Percentiles rank a stretch among this genome's conserved stretches.
These are phyloP conservation scores for Pisolithus sp. DNA, from an alignment of 768 basidiomycete genomes.

Conservation along the genomic window DNA sequence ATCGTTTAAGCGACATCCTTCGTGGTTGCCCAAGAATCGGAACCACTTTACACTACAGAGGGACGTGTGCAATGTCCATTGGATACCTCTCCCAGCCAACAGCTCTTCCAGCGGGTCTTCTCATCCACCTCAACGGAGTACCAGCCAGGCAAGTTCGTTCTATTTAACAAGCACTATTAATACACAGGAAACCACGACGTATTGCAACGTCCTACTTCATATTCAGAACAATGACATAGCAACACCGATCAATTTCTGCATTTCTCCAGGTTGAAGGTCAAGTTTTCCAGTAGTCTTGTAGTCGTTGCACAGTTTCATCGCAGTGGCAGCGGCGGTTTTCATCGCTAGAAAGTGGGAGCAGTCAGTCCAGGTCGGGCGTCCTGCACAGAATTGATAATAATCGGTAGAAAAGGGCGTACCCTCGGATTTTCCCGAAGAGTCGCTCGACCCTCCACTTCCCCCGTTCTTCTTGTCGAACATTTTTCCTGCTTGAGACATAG, in stretches of 20 bases:
- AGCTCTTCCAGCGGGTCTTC: too few relatives aligned
- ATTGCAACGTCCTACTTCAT: neutral
- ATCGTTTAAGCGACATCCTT: too few relatives aligned
- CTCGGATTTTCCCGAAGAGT: slow-evolving; percentile 21
- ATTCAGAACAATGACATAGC: slow-evolving; percentile 21
- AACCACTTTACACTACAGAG: too few relatives aligned
- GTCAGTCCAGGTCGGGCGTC: neutral
- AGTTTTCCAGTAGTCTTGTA: slow-evolving; percentile 20
- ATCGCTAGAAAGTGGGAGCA: slow-evolving; percentile 16
- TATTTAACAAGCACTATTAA: too few relatives aligned
- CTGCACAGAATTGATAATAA: neutral
- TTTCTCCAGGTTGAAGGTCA: slow-evolving; percentile 23
- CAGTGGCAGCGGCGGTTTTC: slow-evolving; percentile 26
- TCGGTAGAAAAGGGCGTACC: slow-evolving; percentile 7
- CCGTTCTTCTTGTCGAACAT: slow-evolving; percentile 28
- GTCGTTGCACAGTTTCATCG: slow-evolving; percentile 21
- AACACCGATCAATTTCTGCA: slow-evolving; percentile 20
- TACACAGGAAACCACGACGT: too few relatives aligned
- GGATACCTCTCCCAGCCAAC: too few relatives aligned
- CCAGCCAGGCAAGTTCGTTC: too few relatives aligned
- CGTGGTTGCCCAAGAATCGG: too few relatives aligned
- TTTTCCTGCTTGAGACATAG: slow-evolving; percentile 28
- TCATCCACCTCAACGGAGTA: too few relatives aligned
- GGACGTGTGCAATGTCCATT: too few relatives aligned
- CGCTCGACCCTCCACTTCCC: slow-evolving; percentile 3